Evolutionary conservation across 2,329 filamentous ascomycete genomes (phyloP).

Genomic region (Furcasterigmium furcatum): DNA sequence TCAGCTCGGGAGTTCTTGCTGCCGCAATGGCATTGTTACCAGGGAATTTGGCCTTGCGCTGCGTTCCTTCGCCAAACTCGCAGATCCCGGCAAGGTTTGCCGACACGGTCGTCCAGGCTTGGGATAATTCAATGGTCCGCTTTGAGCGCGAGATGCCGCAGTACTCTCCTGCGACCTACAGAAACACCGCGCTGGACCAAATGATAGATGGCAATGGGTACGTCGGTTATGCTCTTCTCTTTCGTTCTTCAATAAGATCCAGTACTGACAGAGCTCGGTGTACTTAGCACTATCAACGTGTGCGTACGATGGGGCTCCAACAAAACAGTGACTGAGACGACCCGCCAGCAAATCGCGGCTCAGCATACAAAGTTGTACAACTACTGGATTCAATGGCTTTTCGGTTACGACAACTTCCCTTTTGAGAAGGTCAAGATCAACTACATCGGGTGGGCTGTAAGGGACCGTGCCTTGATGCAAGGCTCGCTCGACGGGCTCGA

Average conservation of each 20-base stretch:
- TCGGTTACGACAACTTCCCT: not conserved
- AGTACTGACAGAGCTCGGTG: not conserved
- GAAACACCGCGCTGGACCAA: constrained; percentile 2
- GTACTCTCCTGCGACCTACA: too few species aligned
- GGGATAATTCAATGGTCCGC: too few species aligned
- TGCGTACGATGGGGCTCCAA: constrained; percentile 2
- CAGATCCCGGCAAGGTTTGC: too few species aligned
- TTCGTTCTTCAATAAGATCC: not conserved
- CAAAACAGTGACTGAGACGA: not conserved
- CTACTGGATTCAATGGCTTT: not conserved
- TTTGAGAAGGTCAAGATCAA: not conserved
- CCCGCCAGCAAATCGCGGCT: not conserved
- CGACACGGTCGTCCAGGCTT: too few species aligned
- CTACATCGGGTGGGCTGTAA: not conserved
- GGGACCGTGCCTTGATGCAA: not conserved
- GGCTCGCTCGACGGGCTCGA: not conserved
- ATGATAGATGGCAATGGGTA: constrained; percentile 5
- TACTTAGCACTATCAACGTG: constrained; percentile 1
- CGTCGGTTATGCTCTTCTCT: not conserved
- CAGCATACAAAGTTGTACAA: not conserved
- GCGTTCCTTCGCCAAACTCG: too few species aligned
- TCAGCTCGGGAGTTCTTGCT: too few species aligned
- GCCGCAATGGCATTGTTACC: too few species aligned
- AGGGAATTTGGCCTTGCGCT: too few species aligned
- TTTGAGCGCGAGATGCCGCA: too few species aligned